Conservation (phyloP, 306 rosid genomes). For the Delonix regia region DNA sequence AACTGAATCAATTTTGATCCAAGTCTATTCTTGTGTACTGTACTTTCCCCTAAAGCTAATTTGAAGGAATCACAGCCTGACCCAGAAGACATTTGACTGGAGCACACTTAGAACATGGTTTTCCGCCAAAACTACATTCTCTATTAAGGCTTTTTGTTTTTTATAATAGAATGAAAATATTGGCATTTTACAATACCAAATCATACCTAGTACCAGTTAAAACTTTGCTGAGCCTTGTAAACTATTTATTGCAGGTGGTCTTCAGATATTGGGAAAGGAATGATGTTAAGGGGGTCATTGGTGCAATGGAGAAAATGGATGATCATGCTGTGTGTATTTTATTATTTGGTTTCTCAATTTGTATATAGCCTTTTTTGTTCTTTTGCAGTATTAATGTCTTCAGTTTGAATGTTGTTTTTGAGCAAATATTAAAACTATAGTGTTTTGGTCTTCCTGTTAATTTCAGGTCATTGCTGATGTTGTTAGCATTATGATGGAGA, state of each 20-base stretch:
- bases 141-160: background rate
- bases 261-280: slow-evolving; percentile 91
- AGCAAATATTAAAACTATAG: slow-evolving; percentile 18
- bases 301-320: slow-evolving; percentile 88
- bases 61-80: slow-evolving; percentile 16
- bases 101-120: background rate
- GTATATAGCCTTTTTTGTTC: background rate
- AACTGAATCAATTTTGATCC: slow-evolving; percentile 7
- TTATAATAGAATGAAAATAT: background rate
- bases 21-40: background rate
- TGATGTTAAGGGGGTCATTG: slow-evolving; percentile 85
- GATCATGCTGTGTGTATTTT: slow-evolving; percentile 81
- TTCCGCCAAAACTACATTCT: background rate
- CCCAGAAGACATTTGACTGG: background rate
- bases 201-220: slow-evolving; percentile 2
- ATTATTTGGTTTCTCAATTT: slow-evolving; percentile 19
- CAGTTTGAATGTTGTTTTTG: background rate
- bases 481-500: slow-evolving; percentile 72
- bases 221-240: slow-evolving; percentile 40
- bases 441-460: slow-evolving; percentile 35
- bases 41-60: background rate
- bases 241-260: slow-evolving; percentile 64
- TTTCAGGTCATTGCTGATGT: slow-evolving; percentile 95
- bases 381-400: slow-evolving; percentile 22
- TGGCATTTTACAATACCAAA: slow-evolving; percentile 6